Base-by-base conservation (phyloP, 805 yeast species). In the Komagataella pastoris region DNA sequence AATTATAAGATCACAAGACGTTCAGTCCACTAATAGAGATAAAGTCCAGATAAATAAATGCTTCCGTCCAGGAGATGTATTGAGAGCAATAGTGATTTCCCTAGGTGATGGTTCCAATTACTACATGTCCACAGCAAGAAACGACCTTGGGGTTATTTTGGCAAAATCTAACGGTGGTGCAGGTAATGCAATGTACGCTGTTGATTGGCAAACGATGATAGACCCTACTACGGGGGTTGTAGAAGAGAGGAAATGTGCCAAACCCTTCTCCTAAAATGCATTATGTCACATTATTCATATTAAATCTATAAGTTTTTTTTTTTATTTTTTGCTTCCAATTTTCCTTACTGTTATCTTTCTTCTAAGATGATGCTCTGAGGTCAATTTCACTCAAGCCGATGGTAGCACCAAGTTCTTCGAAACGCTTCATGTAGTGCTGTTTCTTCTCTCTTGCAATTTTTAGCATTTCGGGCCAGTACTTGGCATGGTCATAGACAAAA, bases 171-270 rank as follows among this genome's bases (percentile, higher is more conserved):
- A 75, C 55, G 83, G 82, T 17, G 80, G 81, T 3, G 71, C 75
- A 8, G 96, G 96, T 2, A 81, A 79, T 44, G 67, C 81, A 52
- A 80, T 93, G 88, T 84, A 82, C 58, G 95, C 99, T 2, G 67
- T 88, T 47, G 98, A 93, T 66, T 93, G 98, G 97, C 90, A 88
- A 67, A 85, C 88, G 10, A 93, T 95, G 98, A 75, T 84, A 36
- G 80, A 86, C 55, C 82, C 88, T 2, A 70, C 66, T 23, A 80
- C 90, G 2, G 97, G 97, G 1, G 76, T 74, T 7, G 66, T 79
- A 10, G 97, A 89, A 59, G 71, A 72, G 58, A 75, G 99, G 54
- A 93, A 93, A 65, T 88, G 96, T 68, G 99, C 99, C 2, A 89
- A 88, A 63, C 96, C 97, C 10, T 85, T 80, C 58, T 73, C 57